Evolutionary conservation across 805 yeast genomes (phyloP).

Genomic region (Hanseniaspora hatyaiensis): DNA sequence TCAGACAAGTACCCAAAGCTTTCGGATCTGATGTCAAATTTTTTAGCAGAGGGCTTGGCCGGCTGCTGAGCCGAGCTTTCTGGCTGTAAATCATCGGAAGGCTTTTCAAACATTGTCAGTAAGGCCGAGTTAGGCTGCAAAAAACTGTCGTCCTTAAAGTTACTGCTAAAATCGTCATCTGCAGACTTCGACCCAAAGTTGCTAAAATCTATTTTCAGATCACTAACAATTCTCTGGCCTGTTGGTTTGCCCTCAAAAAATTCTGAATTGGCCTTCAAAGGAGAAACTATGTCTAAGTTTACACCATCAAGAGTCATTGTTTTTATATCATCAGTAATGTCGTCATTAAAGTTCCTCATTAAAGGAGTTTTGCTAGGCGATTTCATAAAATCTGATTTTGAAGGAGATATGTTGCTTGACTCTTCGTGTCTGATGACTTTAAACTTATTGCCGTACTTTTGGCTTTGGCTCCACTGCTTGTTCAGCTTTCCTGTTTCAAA

Average conservation of each 20-base stretch:
- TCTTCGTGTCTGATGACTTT: slow-evolving; percentile 10
- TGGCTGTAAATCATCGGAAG: background rate
- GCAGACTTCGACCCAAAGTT: background rate
- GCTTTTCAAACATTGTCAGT: background rate
- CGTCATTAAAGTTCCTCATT: slow-evolving; percentile 2
- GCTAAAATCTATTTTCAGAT: slow-evolving; percentile 9
- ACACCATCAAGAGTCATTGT: slow-evolving; percentile 16
- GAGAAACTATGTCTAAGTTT: slow-evolving; percentile 9
- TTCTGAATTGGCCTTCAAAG: background rate
- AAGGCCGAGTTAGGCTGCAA: background rate
- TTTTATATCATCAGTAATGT: slow-evolving; percentile 8
- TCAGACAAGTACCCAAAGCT: slow-evolving; percentile 15
- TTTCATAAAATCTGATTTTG: background rate
- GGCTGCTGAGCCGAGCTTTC: too few relatives aligned
- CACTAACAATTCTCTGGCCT: slow-evolving; percentile 11
- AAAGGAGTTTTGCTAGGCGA: slow-evolving; percentile 14
- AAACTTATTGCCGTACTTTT: slow-evolving; percentile 11
- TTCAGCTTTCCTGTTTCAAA: background rate
- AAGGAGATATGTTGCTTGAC: background rate
- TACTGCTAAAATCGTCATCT: background rate
- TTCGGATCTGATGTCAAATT: slow-evolving; percentile 10
- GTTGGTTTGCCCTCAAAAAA: too few relatives aligned
- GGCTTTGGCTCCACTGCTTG: background rate
- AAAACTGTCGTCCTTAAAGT: too few relatives aligned
- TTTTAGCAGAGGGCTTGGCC: too few relatives aligned